Base-by-base conservation (phyloP, 306 rosid species). In the Cucumis cinereus region DNA sequence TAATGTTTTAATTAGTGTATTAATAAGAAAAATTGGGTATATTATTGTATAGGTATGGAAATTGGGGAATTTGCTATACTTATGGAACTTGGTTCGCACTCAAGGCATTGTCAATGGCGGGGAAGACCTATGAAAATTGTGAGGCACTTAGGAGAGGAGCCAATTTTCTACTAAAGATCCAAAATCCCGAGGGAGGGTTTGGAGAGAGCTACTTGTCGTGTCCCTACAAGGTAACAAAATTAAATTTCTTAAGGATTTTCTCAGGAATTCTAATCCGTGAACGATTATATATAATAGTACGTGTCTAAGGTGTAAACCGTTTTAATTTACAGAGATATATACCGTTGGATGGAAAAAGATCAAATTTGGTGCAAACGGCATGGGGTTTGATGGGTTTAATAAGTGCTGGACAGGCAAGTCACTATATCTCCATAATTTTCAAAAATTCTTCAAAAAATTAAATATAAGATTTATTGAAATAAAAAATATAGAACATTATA, bases 81-180 rank as follows among this genome's bases (percentile, higher is more conserved):
- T 85, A 82, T 30, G 86, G 88, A 8, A 85, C 88, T 10, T 80
- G 86, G 88, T 85, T 85, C 26, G 88, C 66, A 0, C 75, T 85
- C 13, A 77, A 30, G 68, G 88, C 84, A 3, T 30, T 85, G 40
- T 81, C 78, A 35, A 79, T 85, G 50, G 84, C 80, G 0, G 88
- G 88, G 1, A 82, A 67, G 43, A 71, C 79, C 0, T 85, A 82
- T 24, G 30, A 69, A 15, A 78, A 85, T 22, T 85, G 86, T 4
- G 74, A 80, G 45, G 86, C 86, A 2, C 49, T 85, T 12, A 73
- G 86, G 1, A 80, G 61, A 76, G 86, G 74, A 2, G 85, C 85
- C 7, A 70, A 79, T 0, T 86, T 86, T 64, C 75, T 86, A 8
- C 76, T 79, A 3, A 53, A 74, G 20, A 26, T 74, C 28, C 87